Evolutionary conservation across 2,329 filamentous ascomycete species (phyloP).

Genomic region (Hymenoscyphus repandus): DNA sequence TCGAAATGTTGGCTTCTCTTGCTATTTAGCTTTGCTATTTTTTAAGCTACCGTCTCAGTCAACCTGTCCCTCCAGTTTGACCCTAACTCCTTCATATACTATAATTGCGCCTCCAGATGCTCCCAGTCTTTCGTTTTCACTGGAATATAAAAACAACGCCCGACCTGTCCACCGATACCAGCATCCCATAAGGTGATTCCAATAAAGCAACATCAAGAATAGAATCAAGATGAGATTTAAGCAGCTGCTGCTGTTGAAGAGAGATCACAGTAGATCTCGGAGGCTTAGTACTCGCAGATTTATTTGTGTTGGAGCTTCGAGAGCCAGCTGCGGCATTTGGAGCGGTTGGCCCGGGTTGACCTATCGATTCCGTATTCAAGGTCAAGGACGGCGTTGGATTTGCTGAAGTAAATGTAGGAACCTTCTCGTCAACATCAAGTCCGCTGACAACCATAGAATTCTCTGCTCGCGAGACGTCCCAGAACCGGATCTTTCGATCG

Average conservation of each 20-base stretch:
- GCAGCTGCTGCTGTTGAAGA: conserved; percentile 77
- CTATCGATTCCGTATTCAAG: conserved; percentile 55
- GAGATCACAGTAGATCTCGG: conserved; percentile 80
- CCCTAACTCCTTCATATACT: background rate
- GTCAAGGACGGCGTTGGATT: conserved; percentile 59
- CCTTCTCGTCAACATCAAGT: conserved; percentile 61
- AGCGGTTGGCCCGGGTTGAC: conserved; percentile 25
- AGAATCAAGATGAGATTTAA: conserved; percentile 82
- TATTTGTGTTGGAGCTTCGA: conserved; percentile 24
- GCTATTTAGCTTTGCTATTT: too few species aligned
- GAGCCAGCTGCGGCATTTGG: conserved; percentile 30
- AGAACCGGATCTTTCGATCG: conserved; percentile 88
- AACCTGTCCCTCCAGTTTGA: background rate
- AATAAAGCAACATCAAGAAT: conserved; percentile 85
- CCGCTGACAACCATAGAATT: conserved; percentile 78
- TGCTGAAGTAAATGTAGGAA: conserved; percentile 65
- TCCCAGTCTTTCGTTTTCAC: conserved; percentile 9
- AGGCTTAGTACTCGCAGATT: conserved; percentile 38
- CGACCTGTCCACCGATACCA: conserved; percentile 81
- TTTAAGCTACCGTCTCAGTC: background rate
- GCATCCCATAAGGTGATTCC: conserved; percentile 88
- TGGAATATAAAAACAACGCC: conserved; percentile 82
- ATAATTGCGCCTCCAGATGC: background rate
- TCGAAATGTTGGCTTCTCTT: too few species aligned
- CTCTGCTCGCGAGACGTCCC: conserved; percentile 78